These are phyloP conservation scores for Verticillium nonalfalfae DNA, from an alignment of 2,329 filamentous ascomycete species.

Conservation along the genomic window DNA sequence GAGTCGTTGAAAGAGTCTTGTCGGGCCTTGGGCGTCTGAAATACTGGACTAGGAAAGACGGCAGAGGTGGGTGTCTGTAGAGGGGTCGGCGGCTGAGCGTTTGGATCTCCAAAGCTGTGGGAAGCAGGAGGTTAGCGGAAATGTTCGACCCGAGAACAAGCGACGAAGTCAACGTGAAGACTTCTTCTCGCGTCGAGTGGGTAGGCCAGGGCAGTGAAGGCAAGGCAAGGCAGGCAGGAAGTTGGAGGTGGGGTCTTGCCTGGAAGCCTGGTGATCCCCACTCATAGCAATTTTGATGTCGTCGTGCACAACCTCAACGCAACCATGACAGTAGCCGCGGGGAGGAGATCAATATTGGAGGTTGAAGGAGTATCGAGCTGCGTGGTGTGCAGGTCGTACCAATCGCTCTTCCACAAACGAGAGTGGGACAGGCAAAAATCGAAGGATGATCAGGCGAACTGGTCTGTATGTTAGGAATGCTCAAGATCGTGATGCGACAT, in stretches of 20 bases:
- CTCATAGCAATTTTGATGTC: constrained; percentile 50
- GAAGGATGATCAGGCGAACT: background rate
- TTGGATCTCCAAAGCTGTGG: constrained; percentile 56
- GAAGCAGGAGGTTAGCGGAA: constrained; percentile 27
- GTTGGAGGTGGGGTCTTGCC: constrained; percentile 30
- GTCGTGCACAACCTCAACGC: constrained; percentile 12
- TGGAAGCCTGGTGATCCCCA: constrained; percentile 50
- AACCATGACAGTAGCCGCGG: constrained; percentile 8
- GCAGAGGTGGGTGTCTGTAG: constrained; percentile 50
- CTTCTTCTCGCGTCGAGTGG: constrained; percentile 1
- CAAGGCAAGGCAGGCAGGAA: constrained; percentile 4
- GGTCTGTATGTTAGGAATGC: background rate
- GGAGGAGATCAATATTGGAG: background rate
- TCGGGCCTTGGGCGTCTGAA: constrained; percentile 49
- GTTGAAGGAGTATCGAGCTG: constrained; percentile 3
- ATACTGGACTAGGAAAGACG: constrained; percentile 46
- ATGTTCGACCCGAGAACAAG: constrained; percentile 7
- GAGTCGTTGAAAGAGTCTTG: constrained; percentile 41
- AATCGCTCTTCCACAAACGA: background rate
- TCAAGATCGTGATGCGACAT: constrained; percentile 11
- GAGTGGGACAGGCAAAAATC: background rate
- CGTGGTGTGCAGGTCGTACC: constrained; percentile 1
- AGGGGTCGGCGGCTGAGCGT: constrained; percentile 54
- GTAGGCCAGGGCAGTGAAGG: background rate
- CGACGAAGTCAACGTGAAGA: background rate